phyloP scores from a whole-genome alignment of 129 eudicot species.

The Arctium lappa region DNA sequence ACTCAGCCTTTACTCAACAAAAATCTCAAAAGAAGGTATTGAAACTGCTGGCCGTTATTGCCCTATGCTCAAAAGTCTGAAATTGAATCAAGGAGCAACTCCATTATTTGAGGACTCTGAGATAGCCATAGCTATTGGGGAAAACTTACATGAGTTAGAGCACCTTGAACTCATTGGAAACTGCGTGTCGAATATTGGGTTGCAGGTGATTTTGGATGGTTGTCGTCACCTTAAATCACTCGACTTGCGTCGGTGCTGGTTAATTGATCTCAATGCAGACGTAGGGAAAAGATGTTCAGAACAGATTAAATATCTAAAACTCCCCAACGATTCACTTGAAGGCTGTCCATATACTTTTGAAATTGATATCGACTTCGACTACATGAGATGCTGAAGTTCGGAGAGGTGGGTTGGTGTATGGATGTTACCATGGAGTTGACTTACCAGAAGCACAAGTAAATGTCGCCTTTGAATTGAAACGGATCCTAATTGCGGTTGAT shows the following conservation, averaged over 20 bases:
- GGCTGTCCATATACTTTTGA: not conserved
- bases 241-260: not conserved
- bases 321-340: not conserved
- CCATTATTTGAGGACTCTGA: not conserved
- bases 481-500: too few relatives aligned
- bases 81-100: not conserved
- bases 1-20: not conserved
- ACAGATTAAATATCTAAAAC: not conserved
- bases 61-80: conserved; percentile 3
- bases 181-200: not conserved
- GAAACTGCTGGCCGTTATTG: not conserved
- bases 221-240: not conserved
- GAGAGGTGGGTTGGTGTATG: too few relatives aligned
- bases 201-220: not conserved
- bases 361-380: not conserved
- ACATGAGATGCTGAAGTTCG: not conserved
- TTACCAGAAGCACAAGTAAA: too few relatives aligned
- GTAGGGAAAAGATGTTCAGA: not conserved
- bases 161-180: not conserved
- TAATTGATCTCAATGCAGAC: not conserved
- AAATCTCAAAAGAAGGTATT: conserved; percentile 1
- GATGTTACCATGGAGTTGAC: too few relatives aligned
- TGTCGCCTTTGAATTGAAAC: too few relatives aligned
- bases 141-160: not conserved
- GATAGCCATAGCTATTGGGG: not conserved